phyloP scores from a whole-genome alignment of 2,329 filamentous ascomycete genomes.

The Cladophialophora psammophila region DNA sequence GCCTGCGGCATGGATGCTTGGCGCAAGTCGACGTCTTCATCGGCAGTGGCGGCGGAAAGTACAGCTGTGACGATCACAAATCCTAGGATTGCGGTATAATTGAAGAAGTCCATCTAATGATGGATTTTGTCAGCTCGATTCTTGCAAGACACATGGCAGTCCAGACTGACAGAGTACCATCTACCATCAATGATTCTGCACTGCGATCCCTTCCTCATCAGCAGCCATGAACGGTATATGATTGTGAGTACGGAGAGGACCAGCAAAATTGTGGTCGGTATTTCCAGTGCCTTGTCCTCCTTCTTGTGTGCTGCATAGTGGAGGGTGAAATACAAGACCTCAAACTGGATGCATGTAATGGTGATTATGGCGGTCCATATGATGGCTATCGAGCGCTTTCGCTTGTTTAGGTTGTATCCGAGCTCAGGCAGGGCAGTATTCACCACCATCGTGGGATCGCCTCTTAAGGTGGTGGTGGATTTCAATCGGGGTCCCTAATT shows the following conservation, averaged over 20 bases:
- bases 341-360: conserved; percentile 6
- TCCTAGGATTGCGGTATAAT: conserved; percentile 3
- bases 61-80: conserved; percentile 6
- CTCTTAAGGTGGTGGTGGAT: too few relatives aligned
- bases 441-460: background rate
- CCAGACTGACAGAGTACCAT: conserved; percentile 6
- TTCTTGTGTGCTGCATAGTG: conserved; percentile 10
- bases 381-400: conserved; percentile 10
- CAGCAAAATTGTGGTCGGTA: conserved; percentile 6
- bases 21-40: conserved; percentile 11
- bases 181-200: background rate
- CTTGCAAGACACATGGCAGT: background rate
- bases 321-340: conserved; percentile 10
- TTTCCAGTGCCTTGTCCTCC: conserved; percentile 2
- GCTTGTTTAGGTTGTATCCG: conserved; percentile 4
- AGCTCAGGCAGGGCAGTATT: background rate
- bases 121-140: background rate
- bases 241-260: conserved; percentile 8
- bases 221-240: conserved; percentile 6
- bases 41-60: conserved; percentile 1
- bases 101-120: conserved; percentile 10
- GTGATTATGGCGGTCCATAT: conserved; percentile 6
- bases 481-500: too few relatives aligned
- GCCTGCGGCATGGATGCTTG: conserved; percentile 3
- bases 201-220: conserved; percentile 2